Conservation (phyloP, 306 rosid genomes). For the Quercus aquifolioides region DNA sequence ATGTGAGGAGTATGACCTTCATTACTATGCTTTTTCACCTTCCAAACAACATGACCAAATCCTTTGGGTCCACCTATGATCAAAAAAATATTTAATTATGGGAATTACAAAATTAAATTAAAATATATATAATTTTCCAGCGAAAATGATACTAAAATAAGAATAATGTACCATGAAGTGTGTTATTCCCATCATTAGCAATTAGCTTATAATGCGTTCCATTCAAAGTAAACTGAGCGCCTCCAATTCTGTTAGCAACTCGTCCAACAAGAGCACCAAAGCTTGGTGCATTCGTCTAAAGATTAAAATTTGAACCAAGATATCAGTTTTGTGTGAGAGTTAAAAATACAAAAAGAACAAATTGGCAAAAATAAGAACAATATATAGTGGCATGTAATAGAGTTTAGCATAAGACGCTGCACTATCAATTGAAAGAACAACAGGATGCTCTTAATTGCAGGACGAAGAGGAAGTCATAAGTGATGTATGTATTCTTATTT, state of each 20-base stretch:
- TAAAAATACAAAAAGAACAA: background rate
- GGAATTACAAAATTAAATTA: background rate
- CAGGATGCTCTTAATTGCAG: background rate
- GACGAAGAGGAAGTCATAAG: background rate
- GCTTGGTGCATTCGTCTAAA: constrained; percentile 63
- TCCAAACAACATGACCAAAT: constrained; percentile 80
- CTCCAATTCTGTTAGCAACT: constrained; percentile 82
- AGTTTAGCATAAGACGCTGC: background rate
- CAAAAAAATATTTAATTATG: background rate
- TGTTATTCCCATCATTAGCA: constrained; percentile 70
- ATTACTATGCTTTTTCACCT: constrained; percentile 43
- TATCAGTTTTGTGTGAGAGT: background rate
- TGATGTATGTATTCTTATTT: background rate
- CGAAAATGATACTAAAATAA: background rate
- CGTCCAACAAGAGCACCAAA: constrained; percentile 80
- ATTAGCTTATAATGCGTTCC: constrained; percentile 62
- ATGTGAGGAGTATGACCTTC: constrained; percentile 51
- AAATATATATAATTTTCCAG: background rate
- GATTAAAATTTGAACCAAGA: background rate
- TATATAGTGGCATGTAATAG: background rate
- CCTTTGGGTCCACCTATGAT: constrained; percentile 72
- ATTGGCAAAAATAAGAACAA: background rate
- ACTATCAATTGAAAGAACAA: background rate
- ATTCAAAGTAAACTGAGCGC: constrained; percentile 65
- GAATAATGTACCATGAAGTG: constrained; percentile 64